Conservation (phyloP, 805 yeast genomes). For the Phaffomyces antillensis region DNA sequence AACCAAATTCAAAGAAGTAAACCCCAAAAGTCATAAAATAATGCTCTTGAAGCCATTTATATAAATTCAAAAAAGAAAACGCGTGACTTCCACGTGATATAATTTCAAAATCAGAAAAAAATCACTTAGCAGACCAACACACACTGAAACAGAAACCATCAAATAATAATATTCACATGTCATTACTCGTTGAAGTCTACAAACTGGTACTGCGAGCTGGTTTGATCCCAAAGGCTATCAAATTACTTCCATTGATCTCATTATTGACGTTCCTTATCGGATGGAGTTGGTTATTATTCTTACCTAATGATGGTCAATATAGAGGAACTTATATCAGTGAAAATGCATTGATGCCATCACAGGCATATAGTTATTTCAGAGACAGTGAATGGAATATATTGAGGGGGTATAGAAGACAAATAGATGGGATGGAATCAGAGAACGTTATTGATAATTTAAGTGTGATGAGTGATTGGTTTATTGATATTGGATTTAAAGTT, state of each 20-base stretch:
- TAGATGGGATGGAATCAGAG: conserved; percentile 29
- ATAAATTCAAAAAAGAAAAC: too few relatives aligned
- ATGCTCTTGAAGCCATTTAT: too few relatives aligned
- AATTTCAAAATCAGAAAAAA: too few relatives aligned
- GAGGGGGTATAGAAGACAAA: conserved; percentile 63
- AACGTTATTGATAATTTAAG: conserved; percentile 32
- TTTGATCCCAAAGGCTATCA: conserved; percentile 37
- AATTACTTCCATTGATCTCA: conserved; percentile 37
- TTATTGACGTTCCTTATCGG: conserved; percentile 38
- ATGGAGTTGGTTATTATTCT: conserved; percentile 47
- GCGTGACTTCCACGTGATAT: too few relatives aligned
- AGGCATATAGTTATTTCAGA: conserved; percentile 84
- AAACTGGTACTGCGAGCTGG: conserved; percentile 38
- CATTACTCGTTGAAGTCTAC: conserved; percentile 38
- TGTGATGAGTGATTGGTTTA: conserved; percentile 50
- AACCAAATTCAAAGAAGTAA: too few relatives aligned
- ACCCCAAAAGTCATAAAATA: too few relatives aligned
- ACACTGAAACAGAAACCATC: too few relatives aligned
- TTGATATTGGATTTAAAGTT: conserved; percentile 67
- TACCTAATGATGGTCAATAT: conserved; percentile 79
- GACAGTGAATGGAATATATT: conserved; percentile 92
- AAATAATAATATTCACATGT: conserved; percentile 26
- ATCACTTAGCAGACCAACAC: too few relatives aligned
- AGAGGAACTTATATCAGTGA: conserved; percentile 85
- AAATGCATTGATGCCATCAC: conserved; percentile 95